phyloP scores from a whole-genome alignment of 2,329 filamentous ascomycete genomes.

The Cadophora malorum region DNA sequence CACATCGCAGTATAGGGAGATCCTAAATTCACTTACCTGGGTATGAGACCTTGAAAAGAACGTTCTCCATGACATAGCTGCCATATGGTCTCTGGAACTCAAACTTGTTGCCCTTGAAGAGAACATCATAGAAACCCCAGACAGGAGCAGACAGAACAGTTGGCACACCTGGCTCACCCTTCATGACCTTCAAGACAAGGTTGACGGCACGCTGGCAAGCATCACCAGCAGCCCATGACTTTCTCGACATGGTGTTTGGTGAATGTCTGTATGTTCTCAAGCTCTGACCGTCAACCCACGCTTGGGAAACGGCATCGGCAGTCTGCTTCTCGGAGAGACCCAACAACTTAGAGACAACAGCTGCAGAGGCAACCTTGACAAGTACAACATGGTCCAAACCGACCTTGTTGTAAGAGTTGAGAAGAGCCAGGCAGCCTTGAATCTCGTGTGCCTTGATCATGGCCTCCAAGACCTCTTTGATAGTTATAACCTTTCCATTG shows the following conservation, averaged over 20 bases:
- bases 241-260: slow-evolving; percentile 99
- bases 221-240: slow-evolving; percentile 98
- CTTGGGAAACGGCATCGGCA: slow-evolving; percentile 93
- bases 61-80: slow-evolving; percentile 99
- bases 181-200: slow-evolving; percentile 86
- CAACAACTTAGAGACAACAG: slow-evolving; percentile 94
- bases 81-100: slow-evolving; percentile 95
- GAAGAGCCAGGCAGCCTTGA: slow-evolving; percentile 92
- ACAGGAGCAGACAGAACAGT: slow-evolving; percentile 90
- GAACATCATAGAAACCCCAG: slow-evolving; percentile 99
- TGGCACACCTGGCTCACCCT: slow-evolving; percentile 88
- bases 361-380: slow-evolving; percentile 95
- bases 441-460: slow-evolving; percentile 99
- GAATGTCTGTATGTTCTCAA: slow-evolving; percentile 97
- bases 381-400: slow-evolving; percentile 97
- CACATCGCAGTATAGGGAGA: not conserved
- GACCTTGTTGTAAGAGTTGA: slow-evolving; percentile 99
- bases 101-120: slow-evolving; percentile 96
- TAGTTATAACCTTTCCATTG: slow-evolving; percentile 84
- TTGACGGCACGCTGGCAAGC: slow-evolving; percentile 96
- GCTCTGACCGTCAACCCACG: slow-evolving; percentile 95
- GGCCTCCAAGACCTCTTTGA: slow-evolving; percentile 90
- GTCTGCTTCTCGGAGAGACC: slow-evolving; percentile 90
- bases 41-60: slow-evolving; percentile 99
- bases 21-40: slow-evolving; percentile 67